These are phyloP conservation scores for Corinectria fuckeliana DNA, from an alignment of 2,329 filamentous ascomycete species.

Conservation along the genomic window DNA sequence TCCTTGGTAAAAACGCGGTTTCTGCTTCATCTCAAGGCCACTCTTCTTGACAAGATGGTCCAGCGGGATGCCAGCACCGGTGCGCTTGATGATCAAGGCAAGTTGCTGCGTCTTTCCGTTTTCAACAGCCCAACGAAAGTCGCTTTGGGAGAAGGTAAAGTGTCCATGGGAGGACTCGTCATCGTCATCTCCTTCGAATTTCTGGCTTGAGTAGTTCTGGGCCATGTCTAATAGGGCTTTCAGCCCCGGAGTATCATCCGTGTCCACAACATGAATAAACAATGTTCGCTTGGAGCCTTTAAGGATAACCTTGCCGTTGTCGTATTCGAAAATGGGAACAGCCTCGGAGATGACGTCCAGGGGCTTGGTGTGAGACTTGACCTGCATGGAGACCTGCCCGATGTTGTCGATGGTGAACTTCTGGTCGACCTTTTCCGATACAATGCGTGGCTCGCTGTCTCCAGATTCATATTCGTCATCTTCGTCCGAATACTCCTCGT, in stretches of 20 bases:
- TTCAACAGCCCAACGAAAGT: constrained; percentile 53
- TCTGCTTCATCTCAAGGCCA: constrained; percentile 67
- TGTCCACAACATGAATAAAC: constrained; percentile 55
- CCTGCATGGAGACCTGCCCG: constrained; percentile 70
- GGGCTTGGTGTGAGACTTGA: constrained; percentile 69
- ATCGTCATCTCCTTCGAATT: constrained; percentile 43
- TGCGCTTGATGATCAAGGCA: constrained; percentile 67
- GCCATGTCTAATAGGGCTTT: constrained; percentile 64
- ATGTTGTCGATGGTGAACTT: constrained; percentile 79
- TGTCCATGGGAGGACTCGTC: constrained; percentile 41
- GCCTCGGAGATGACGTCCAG: constrained; percentile 54
- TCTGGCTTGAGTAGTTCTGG: constrained; percentile 50
- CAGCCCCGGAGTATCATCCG: constrained; percentile 61
- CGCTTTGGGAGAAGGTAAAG: constrained; percentile 48
- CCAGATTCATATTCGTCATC: constrained; percentile 43
- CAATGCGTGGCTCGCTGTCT: constrained; percentile 52
- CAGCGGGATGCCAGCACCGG: constrained; percentile 73
- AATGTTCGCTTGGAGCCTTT: constrained; percentile 30
- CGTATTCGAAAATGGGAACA: constrained; percentile 44
- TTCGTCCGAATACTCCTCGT: constrained; percentile 48
- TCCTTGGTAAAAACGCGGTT: constrained; percentile 78
- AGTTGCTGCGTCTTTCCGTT: constrained; percentile 63
- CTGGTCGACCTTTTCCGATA: constrained; percentile 65
- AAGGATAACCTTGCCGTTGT: constrained; percentile 37
- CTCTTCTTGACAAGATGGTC: constrained; percentile 70